These are phyloP conservation scores for Bryoglossum gracile DNA, from an alignment of 495 filamentous ascomycete species.

Conservation along the genomic window DNA sequence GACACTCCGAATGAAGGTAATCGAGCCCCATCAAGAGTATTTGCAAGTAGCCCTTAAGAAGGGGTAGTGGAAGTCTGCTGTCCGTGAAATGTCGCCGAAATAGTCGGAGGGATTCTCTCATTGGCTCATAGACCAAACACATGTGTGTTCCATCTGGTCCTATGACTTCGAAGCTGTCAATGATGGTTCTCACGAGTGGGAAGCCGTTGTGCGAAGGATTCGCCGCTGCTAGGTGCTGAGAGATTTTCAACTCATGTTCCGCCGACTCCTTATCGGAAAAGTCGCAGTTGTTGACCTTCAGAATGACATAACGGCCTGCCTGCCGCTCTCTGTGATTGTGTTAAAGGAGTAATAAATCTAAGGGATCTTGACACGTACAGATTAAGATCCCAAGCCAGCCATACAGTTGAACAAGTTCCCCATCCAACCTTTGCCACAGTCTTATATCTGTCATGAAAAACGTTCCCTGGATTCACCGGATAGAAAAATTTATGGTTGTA, in stretches of 20 bases:
- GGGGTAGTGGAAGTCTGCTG: slow-evolving; percentile 20
- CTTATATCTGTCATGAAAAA: slow-evolving; percentile 33
- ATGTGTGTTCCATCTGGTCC: slow-evolving; percentile 34
- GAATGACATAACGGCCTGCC: slow-evolving; percentile 32
- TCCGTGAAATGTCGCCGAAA: slow-evolving; percentile 30
- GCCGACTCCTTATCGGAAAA: slow-evolving; percentile 21
- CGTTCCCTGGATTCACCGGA: slow-evolving; percentile 34
- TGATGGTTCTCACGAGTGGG: slow-evolving; percentile 25
- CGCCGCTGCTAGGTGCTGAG: slow-evolving; percentile 25
- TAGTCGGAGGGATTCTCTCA: slow-evolving; percentile 37
- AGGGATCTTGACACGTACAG: neutral
- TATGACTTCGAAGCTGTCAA: slow-evolving; percentile 31
- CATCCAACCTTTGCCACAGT: slow-evolving; percentile 36
- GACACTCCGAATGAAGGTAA: slow-evolving; percentile 35
- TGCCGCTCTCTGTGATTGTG: slow-evolving; percentile 19
- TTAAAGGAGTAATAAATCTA: neutral
- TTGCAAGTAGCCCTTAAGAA: slow-evolving; percentile 35
- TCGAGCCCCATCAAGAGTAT: slow-evolving; percentile 35
- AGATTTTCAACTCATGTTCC: slow-evolving; percentile 20
- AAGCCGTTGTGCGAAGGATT: slow-evolving; percentile 30
- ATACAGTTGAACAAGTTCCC: slow-evolving; percentile 35
- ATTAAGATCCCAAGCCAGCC: slow-evolving; percentile 29
- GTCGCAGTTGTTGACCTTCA: slow-evolving; percentile 30
- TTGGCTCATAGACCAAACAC: slow-evolving; percentile 34
- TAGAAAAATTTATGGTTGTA: slow-evolving; percentile 36